phyloP scores from a whole-genome alignment of 2,329 filamentous ascomycete genomes.

The Cercospora zeae-maydis region DNA sequence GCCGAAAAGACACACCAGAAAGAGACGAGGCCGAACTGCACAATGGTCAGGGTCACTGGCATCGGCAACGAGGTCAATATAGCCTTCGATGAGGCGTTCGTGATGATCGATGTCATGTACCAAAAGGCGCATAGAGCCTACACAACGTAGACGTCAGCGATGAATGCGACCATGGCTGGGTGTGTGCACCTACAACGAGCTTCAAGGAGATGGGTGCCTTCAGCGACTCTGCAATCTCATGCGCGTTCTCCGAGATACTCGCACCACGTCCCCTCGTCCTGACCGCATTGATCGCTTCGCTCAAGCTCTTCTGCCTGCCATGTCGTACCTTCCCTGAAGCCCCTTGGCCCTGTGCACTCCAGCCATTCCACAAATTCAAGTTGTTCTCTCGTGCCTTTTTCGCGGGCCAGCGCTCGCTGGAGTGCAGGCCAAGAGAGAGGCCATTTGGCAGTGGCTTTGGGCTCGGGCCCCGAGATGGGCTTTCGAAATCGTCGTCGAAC shows the following conservation, averaged over 20 bases:
- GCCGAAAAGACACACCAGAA: conserved; percentile 79
- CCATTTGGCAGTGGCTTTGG: conserved; percentile 34
- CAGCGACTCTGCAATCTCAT: conserved; percentile 87
- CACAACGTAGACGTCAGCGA: conserved; percentile 27
- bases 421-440: conserved; percentile 36
- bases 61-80: conserved; percentile 89
- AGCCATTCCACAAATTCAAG: conserved; percentile 45
- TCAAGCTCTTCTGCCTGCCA: conserved; percentile 77
- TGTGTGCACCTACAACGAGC: conserved; percentile 64
- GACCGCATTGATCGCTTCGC: conserved; percentile 82
- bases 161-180: neutral
- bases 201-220: conserved; percentile 84
- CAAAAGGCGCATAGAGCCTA: conserved; percentile 82
- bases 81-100: conserved; percentile 96
- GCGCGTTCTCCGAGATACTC: conserved; percentile 87
- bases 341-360: conserved; percentile 38
- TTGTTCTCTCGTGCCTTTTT: conserved; percentile 41
- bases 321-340: conserved; percentile 50
- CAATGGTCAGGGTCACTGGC: conserved; percentile 83
- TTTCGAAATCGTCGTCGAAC: conserved; percentile 23
- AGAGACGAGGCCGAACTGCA: conserved; percentile 92
- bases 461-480: conserved; percentile 28
- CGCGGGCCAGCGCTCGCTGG: conserved; percentile 59
- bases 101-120: conserved; percentile 93
- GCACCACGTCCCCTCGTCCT: conserved; percentile 63